Base-by-base conservation (phyloP, 2,329 filamentous ascomycete species). In the Claviceps paspali region DNA sequence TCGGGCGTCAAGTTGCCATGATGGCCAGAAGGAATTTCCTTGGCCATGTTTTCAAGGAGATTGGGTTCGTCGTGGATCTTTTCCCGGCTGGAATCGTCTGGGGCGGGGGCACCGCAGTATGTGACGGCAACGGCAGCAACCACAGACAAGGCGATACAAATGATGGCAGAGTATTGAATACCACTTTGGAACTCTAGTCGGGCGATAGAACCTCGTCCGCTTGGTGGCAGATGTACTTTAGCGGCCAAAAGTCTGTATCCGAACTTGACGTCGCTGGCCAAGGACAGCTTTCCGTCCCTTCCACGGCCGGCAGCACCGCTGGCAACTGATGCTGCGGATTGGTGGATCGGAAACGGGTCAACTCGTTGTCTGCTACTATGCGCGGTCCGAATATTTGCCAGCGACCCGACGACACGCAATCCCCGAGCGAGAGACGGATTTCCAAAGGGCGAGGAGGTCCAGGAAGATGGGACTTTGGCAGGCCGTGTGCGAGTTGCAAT, bases 1-100 rank as follows among this genome's bases (percentile, higher is more conserved):
- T 95, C 87, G 3, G 76, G 59, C n/a, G 87, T 95, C 41, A 98
- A 68, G 48, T 83, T 94, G 41, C 84, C 86, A 38, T 85, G 73
- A 43, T 86, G 77, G 37, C 91, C 91, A 27, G 79, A 72, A 31
- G 69, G 70, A 17, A 52, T 43, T 47, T 67, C 57, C 18, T 50
- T 32, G 29, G 63, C 49, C 66, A 68, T 68, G 23, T 29, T 43
- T 41, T 47, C 43, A 12, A 48, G 12, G 17, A 12, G 8, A 9
- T 24, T 6, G 17, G n/a, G 18, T 17, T 30, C 30, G n/a, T 35
- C 8, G 24, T 35, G 14, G 14, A 10, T 19, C 17, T 21, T n/a
- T 10, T 14, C 10, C 19, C 33, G 14, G 9, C 23, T 12, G 19
- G 32, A 24, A 19, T 24, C 22, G 18, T 35, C 32, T 11, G 28